Evolutionary conservation across 345 rosid genomes (phyloP).

Genomic region (Carallia brachiata): DNA sequence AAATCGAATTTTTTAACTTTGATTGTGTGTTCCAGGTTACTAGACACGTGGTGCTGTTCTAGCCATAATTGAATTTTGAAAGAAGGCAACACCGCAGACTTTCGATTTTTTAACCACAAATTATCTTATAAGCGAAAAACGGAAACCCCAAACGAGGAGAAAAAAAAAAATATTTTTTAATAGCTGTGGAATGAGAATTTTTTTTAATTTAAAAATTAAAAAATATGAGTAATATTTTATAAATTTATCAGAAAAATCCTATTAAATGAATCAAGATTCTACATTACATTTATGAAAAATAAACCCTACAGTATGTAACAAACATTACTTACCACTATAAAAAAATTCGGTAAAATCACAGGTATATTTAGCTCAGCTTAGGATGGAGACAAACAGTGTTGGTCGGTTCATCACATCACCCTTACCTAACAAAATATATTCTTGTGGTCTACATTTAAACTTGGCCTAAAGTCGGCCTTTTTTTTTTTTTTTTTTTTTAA

Average conservation of each 20-base stretch:
- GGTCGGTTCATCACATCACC: conserved; percentile 22
- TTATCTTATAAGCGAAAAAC: too few relatives aligned
- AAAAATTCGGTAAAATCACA: too few relatives aligned
- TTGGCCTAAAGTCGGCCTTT: conserved; percentile 21
- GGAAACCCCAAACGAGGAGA: background rate
- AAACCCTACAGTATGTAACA: too few relatives aligned
- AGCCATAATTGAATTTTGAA: conserved; percentile 17
- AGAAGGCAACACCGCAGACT: conserved; percentile 4
- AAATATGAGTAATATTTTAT: too few relatives aligned
- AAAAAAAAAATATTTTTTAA: background rate
- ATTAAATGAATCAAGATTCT: too few relatives aligned
- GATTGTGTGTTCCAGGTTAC: background rate
- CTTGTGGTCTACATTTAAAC: background rate
- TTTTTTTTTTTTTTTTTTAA: background rate
- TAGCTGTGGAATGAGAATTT: background rate
- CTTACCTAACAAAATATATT: background rate
- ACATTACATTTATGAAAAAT: too few relatives aligned
- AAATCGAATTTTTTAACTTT: background rate
- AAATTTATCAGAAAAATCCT: too few relatives aligned
- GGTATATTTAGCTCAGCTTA: too few relatives aligned
- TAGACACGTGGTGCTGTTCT: conserved; percentile 23
- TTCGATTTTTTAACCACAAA: too few relatives aligned
- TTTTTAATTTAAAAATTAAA: too few relatives aligned
- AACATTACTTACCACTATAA: too few relatives aligned
- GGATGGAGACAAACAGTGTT: conserved; percentile 1